Evolutionary conservation across 2,329 filamentous ascomycete species (phyloP), one percentile per base, ranked within the genome.

Genomic region (Allantophomopsis cytisporea): DNA sequence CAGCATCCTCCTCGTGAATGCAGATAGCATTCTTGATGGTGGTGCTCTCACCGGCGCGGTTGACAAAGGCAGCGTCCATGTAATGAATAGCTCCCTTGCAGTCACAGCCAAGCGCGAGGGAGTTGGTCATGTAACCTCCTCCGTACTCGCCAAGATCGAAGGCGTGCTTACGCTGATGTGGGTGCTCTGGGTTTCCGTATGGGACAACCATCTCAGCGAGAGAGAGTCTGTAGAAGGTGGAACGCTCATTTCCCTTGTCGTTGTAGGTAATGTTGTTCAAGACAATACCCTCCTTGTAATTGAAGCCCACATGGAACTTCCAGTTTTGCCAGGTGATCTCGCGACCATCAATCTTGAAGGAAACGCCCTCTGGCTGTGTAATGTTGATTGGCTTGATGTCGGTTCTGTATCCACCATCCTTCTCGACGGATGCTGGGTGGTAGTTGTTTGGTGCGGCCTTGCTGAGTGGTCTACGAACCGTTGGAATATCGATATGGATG

Each of bases 181-280:
- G 83, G 47, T 78, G 75, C 47, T 87, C 82, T 0, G 83, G 83
- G 52, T 86, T 84, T 36, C 83, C 83, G 58, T 88, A 94, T 1
- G 87, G 87, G 1, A 94, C 86, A 0, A 94, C 86, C 87, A 95
- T 95, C 63, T 94, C 88, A 0, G 83, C 83, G 1, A 95, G 68
- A 0, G 86, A 94, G 7, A 95, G 67, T 36, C 88, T 75, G 70
- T 91, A 94, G 62, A 95, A 94, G 30, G 93, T 69, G 1, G 84
- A 81, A 23, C 88, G 71, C 28, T 80, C 67, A 34, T 65, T 80
- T 35, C 84, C 79, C 59, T 85, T 83, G 61, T 95, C 88, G 50
- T 86, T 88, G 62, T 82, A 94, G 3, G 79, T 83, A 55, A 94
- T 87, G 62, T 94, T 86, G 60, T 83, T 91, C 6, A 95, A 67